Percentiles rank a stretch among this genome's conserved stretches.
Evolutionary conservation across 2,329 filamentous ascomycete genomes (phyloP).

Genomic region (Apiospora pterosperma): DNA sequence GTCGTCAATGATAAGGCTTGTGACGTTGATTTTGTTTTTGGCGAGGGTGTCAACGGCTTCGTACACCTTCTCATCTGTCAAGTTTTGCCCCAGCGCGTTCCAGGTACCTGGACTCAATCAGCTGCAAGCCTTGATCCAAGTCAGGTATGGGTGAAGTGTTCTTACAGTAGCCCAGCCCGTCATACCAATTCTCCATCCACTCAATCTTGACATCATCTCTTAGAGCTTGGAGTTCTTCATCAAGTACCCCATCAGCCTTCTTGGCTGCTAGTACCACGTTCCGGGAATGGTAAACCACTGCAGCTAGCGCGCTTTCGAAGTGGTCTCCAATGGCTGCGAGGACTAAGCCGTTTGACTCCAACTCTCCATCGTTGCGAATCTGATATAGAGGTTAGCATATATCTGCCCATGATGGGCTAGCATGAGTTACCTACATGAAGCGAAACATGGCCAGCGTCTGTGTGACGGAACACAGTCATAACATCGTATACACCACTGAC

Average conservation of each 20-base stretch:
- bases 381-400: constrained; percentile 3
- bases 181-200: constrained; percentile 88
- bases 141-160: constrained; percentile 4
- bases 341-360: constrained; percentile 54
- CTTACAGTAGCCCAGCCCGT: constrained; percentile 84
- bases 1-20: constrained; percentile 91
- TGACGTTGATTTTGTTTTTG: constrained; percentile 70
- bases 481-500: constrained; percentile 72
- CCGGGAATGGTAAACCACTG: constrained; percentile 85
- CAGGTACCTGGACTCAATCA: constrained; percentile 61
- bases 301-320: constrained; percentile 73
- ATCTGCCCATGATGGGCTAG: neutral
- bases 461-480: constrained; percentile 65
- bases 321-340: constrained; percentile 68
- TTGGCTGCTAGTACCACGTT: constrained; percentile 52
- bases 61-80: constrained; percentile 79
- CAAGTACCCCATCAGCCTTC: constrained; percentile 36
- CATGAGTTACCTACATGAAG: constrained; percentile 52
- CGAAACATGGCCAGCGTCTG: constrained; percentile 61
- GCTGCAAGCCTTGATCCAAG: neutral
- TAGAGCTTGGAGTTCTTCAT: constrained; percentile 43
- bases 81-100: constrained; percentile 83
- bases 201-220: constrained; percentile 49
- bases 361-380: constrained; percentile 64
- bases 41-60: constrained; percentile 70